Percentiles rank a stretch among this genome's conserved stretches.
These are phyloP conservation scores for Oryza glumipatula DNA, from an alignment of 176 grass and related monocot species.

Conservation along the genomic window DNA sequence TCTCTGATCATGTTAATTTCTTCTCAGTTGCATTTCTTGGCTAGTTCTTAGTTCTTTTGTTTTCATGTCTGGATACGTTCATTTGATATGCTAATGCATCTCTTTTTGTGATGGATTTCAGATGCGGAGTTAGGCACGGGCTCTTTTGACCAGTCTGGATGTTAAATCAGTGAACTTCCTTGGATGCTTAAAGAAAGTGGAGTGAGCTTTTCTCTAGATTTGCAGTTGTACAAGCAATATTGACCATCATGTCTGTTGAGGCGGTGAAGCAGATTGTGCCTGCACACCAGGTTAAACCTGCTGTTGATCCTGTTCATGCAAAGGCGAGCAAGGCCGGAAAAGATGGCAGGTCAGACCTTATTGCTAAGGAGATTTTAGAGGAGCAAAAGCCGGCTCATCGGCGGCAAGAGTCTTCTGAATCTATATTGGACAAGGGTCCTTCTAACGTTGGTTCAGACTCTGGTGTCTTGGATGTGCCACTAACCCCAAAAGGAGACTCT, in stretches of 20 bases:
- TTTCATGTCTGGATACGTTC: neutral
- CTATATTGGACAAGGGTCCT: slow-evolving; percentile 49
- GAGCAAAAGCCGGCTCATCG: slow-evolving; percentile 45
- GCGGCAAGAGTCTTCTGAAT: slow-evolving; percentile 46
- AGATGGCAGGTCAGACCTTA: neutral
- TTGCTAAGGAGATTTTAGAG: slow-evolving; percentile 26
- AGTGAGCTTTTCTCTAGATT: neutral
- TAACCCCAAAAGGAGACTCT: slow-evolving; percentile 29
- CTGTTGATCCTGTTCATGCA: slow-evolving; percentile 15
- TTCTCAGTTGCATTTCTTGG: neutral
- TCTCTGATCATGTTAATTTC: neutral
- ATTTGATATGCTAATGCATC: slow-evolving; percentile 1
- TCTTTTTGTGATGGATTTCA: slow-evolving; percentile 26
- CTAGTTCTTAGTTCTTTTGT: neutral
- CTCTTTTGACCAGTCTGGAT: neutral
- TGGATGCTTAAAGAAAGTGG: neutral
- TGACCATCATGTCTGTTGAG: slow-evolving; percentile 40
- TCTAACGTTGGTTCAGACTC: slow-evolving; percentile 46
- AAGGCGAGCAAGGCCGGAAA: neutral
- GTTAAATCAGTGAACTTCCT: neutral
- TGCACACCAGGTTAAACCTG: slow-evolving; percentile 14
- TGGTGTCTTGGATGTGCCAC: slow-evolving; percentile 38
- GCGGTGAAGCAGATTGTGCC: slow-evolving; percentile 26
- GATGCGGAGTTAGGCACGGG: neutral
- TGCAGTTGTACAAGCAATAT: neutral